Base-by-base conservation (phyloP, 2,329 filamentous ascomycete genomes). In the Sodiomyces alkalinus region DNA sequence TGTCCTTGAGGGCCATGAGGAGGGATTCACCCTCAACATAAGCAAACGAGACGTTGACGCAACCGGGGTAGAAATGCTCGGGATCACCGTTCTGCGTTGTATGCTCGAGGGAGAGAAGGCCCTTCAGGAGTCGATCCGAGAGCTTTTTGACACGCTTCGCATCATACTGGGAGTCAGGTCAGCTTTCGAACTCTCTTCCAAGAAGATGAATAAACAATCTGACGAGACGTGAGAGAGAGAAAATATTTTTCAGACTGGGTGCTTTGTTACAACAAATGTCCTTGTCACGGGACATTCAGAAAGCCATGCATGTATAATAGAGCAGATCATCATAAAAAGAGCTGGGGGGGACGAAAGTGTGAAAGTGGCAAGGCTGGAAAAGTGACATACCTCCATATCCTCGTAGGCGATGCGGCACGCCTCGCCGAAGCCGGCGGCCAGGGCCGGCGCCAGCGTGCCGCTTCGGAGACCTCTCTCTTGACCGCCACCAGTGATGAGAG, bases 11-110 rank as follows among this genome's bases (percentile, higher is more conserved):
- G 0, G 90, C 90, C 90, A 98, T 98, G 38, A 98, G 68, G 2
- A 98, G 75, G 3, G 90, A 96, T 56, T 98, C 90, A 41, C 90
- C 90, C 56, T 98, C 90, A 4, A 98, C 85, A 46, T 98, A 98
- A 19, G 90, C 87, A 48, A 98, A 98, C 0, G 90, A 98, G 8
- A 98, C 80, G 52, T 98, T 98, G 36, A 98, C 87, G 44, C 90
- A 98, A 37, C 90, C 90, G 2, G 90, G 85, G 51, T 98, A 98
- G 53, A 92, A 92, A 29, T 72, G 67, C 4, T 78, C 56, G 2
- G 75, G 66, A 42, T 90, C 83, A 28, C 90, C 90, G 46, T 98
- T 98, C 42, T 93, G 75, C 7, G 68, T 71, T 3, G 90, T 93
- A 56, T 98, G 90, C 51, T 96, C 90, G 60, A 98, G 70, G 5